Evolutionary conservation across 306 rosid species (phyloP).

Genomic region (Gillenia trifoliata): DNA sequence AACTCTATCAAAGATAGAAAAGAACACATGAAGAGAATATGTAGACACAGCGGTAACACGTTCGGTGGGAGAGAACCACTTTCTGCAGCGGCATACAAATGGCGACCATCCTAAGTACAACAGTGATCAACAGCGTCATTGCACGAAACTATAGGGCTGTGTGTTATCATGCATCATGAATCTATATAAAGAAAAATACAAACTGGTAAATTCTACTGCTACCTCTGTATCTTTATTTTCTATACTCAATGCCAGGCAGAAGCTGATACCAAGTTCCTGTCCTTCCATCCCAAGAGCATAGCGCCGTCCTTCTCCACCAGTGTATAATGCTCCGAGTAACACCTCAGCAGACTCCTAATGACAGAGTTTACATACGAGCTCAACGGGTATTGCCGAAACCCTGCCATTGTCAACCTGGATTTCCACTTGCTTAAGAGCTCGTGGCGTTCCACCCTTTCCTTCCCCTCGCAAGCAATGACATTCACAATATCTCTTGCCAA

Average conservation of each 20-base stretch:
- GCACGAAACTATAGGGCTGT: neutral
- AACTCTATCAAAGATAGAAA: neutral
- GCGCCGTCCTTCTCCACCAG: conserved; percentile 84
- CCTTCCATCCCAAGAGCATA: conserved; percentile 88
- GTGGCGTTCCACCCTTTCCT: conserved; percentile 80
- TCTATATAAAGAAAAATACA: neutral
- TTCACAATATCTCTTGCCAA: conserved; percentile 84
- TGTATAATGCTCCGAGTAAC: conserved; percentile 77
- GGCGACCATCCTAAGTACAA: neutral
- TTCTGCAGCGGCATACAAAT: neutral
- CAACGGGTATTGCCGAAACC: conserved; percentile 66
- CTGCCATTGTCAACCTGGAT: conserved; percentile 90
- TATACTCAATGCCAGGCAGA: conserved; percentile 76
- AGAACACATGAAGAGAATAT: neutral
- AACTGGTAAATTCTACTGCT: conserved; percentile 14
- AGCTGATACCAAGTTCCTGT: conserved; percentile 79
- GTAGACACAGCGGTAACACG: neutral
- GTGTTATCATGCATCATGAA: neutral
- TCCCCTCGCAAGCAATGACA: conserved; percentile 85
- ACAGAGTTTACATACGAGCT: conserved; percentile 85
- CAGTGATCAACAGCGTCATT: neutral
- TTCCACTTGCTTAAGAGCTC: conserved; percentile 96
- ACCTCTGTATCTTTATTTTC: conserved; percentile 17
- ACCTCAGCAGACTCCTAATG: conserved; percentile 53
- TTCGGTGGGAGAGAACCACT: neutral